Evolutionary conservation across 345 rosid genomes (phyloP), one percentile per base, ranked within the genome.

Genomic region (Eucalyptus coolabah): DNA sequence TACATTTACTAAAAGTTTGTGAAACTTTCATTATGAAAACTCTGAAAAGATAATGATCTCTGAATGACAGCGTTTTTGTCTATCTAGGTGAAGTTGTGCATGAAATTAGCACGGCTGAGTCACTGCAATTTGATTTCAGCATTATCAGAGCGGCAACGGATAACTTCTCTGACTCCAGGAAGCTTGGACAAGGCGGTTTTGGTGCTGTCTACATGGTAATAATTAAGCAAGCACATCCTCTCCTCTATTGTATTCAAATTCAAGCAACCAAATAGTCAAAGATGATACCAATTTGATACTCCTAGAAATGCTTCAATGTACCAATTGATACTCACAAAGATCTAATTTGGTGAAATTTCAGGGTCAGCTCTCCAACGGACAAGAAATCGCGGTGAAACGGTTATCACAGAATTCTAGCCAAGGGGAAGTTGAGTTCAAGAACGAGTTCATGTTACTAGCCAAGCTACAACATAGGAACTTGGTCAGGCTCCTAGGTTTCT

Each of bases 401-500:
- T 88, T 94, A 7, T 90, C 92, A 0, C 42, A 17, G 45, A 88
- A 37, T 87, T 93, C 93, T 1, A 90, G 91, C 17, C 94, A 94
- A 89, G 94, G 95, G 45, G 91, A 91, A 40, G 1, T 23, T 23
- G 94, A 93, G 86, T 93, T 93, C 50, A 92, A 90, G 54, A 94
- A 91, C 34, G 95, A 94, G 88, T 94, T 92, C 11, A 28, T 88
- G 4, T 44, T 94, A n/a, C 72, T 94, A 37, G 95, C 95, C 8
- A 90, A 60, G 90, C 94, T 94, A 69, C 94, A 94, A 59, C 94
- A 93, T 67, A 32, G 93, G 37, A 93, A 93, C 83, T 88, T 94
- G 11, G 94, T 91, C 1, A 92, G 89, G 89, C 95, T 94, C 12
- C 89, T 89, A 1, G 96, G 94, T 13, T 94, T 93, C 49, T 93